Percentiles rank a stretch among this genome's conserved stretches.
Conservation (phyloP, 2,329 filamentous ascomycete genomes). For the Trichoderma sp. region DNA sequence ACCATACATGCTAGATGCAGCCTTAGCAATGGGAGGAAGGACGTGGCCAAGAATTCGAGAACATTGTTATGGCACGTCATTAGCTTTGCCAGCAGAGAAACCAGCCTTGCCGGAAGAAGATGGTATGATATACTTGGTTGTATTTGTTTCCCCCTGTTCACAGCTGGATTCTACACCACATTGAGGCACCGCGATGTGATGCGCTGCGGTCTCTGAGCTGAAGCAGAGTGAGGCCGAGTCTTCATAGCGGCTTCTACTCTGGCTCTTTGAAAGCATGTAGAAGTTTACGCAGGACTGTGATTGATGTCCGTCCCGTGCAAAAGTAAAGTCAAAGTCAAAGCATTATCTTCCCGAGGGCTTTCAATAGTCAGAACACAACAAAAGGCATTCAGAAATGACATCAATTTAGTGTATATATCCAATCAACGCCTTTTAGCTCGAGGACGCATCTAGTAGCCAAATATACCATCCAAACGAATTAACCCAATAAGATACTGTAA, state of each 20-base stretch:
- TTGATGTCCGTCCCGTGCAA: too few species aligned
- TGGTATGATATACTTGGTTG: not conserved
- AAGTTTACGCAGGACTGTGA: too few species aligned
- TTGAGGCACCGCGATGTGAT: not conserved
- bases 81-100: not conserved
- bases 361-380: not conserved
- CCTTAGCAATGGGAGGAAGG: not conserved
- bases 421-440: slow-evolving; percentile 4
- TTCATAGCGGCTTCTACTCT: too few species aligned
- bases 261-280: too few species aligned
- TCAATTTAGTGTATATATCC: slow-evolving; percentile 2
- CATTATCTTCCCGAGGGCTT: too few species aligned
- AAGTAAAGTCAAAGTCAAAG: too few species aligned
- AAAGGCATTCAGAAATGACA: not conserved
- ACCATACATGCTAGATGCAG: not conserved
- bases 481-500: not conserved
- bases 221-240: too few species aligned
- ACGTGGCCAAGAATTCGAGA: too few species aligned
- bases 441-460: slow-evolving; percentile 2
- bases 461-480: slow-evolving; percentile 3
- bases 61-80: not conserved
- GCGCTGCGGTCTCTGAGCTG: too few species aligned
- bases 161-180: slow-evolving; percentile 13
- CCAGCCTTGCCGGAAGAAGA: not conserved
- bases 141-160: not conserved